Base-by-base conservation (phyloP, 306 rosid species). In the Vigna radiata region DNA sequence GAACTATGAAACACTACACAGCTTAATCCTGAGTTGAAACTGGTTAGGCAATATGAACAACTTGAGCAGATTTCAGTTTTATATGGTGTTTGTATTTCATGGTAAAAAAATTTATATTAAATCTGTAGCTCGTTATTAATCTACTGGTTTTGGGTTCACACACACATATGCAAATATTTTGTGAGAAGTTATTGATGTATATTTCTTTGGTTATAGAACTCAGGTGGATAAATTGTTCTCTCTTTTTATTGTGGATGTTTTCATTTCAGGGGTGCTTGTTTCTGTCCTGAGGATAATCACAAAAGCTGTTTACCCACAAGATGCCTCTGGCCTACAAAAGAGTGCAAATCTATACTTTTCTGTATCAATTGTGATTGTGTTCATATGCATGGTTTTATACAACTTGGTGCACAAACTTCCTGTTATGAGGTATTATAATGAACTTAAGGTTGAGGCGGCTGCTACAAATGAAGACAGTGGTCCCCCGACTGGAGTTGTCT, bases 301-400 rank as follows among this genome's bases (percentile, higher is more conserved):
- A 2, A 95, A 95, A 85, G 91, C 97, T 31, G 85, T 90, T 16
- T 95, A 81, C 77, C 39, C 96, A 15, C 97, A 95, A 89, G 90
- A 87, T 77, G 88, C 87, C 21, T 41, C 74, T 0, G 97, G 98
- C 54, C 79, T 95, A 76, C 88, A 85, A 68, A 85, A 85, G 71
- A 92, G 97, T 74, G 97, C 96, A 36, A 90, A 85, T 82, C 96
- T 95, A 16, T 95, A 90, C 81, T 95, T 95, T n/a, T 44, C 78
- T 2, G 97, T 92, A 39, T 79, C 91, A 56, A 87, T 95, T 48
- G 89, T 86, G n/a, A 69, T 90, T 33, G 75, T 89, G 90, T 83
- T 85, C 58, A 47, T 95, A 53, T 90, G 96, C 87, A 70, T 83
- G 73, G 86, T 88, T 25, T 77, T 89, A 19, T 85, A 90, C 87